Evolutionary conservation across 2,329 filamentous ascomycete species (phyloP).

Genomic region (Beauveria sp.): DNA sequence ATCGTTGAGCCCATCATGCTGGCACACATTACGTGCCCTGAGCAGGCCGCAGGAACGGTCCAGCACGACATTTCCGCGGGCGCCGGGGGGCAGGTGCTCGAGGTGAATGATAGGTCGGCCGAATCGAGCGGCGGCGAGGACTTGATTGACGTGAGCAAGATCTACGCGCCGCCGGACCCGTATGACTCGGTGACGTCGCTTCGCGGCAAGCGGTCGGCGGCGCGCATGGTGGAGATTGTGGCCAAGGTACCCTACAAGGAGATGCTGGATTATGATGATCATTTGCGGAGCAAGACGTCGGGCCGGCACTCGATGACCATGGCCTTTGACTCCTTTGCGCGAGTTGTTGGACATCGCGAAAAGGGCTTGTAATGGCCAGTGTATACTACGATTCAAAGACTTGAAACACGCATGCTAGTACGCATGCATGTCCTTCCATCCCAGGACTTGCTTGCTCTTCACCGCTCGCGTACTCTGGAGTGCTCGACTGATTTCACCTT

Average conservation of each 20-base stretch:
- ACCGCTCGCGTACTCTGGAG: background rate
- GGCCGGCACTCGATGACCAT: conserved; percentile 61
- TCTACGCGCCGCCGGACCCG: conserved; percentile 85
- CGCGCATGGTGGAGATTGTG: conserved; percentile 57
- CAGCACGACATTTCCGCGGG: conserved; percentile 73
- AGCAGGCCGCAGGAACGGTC: conserved; percentile 70
- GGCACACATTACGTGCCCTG: conserved; percentile 77
- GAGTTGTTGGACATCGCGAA: conserved; percentile 46
- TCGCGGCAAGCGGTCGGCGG: conserved; percentile 40
- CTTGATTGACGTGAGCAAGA: conserved; percentile 59
- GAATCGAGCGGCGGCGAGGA: conserved; percentile 24
- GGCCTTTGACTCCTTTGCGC: conserved; percentile 50
- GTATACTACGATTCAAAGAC: background rate
- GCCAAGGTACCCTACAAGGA: conserved; percentile 90
- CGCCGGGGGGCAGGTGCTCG: conserved; percentile 64
- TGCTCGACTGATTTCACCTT: too few species aligned
- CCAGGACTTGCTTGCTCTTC: background rate
- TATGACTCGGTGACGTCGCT: conserved; percentile 56
- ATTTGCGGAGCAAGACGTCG: conserved; percentile 79
- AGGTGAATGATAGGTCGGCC: conserved; percentile 51
- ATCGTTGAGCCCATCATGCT: conserved; percentile 94
- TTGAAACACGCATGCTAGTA: background rate
- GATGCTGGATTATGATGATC: conserved; percentile 91
- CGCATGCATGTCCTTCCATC: background rate
- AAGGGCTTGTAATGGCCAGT: conserved; percentile 32